These are phyloP conservation scores for Nothopassalora personata DNA, from an alignment of 2,329 filamentous ascomycete species.

Conservation along the genomic window DNA sequence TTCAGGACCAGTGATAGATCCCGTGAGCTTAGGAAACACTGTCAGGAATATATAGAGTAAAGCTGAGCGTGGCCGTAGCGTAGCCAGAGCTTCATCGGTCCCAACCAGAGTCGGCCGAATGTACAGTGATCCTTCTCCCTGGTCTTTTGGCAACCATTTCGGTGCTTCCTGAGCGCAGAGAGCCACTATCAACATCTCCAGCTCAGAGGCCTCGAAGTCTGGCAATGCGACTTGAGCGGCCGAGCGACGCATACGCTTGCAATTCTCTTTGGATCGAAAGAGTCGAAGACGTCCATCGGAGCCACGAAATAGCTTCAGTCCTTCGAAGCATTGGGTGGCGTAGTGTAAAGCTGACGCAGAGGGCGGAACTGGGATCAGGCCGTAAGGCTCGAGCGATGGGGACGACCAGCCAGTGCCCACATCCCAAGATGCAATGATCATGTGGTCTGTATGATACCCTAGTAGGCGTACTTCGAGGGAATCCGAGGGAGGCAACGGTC, in stretches of 20 bases:
- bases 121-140: constrained; percentile 69
- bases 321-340: constrained; percentile 85
- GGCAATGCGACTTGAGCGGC: constrained; percentile 65
- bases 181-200: constrained; percentile 66
- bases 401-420: constrained; percentile 60
- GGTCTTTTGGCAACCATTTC: constrained; percentile 69
- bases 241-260: constrained; percentile 50
- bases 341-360: constrained; percentile 79
- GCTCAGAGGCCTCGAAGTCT: constrained; percentile 61
- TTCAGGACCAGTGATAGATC: constrained; percentile 21
- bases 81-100: constrained; percentile 71
- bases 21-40: constrained; percentile 37
- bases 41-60: constrained; percentile 70
- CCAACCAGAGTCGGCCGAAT: constrained; percentile 69
- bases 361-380: constrained; percentile 69
- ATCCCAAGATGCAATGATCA: constrained; percentile 70
- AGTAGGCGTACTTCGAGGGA: constrained; percentile 36
- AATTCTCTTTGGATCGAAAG: constrained; percentile 45
- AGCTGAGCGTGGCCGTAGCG: constrained; percentile 71
- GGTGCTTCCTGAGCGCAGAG: constrained; percentile 66
- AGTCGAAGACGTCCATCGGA: constrained; percentile 65
- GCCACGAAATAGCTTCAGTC: constrained; percentile 66
- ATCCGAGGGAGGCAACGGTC: constrained; percentile 24
- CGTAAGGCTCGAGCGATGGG: constrained; percentile 69
- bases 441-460: constrained; percentile 69